Percentiles rank a stretch among this genome's conserved stretches.
Conservation (phyloP, 164 flowering plant genomes). For the Buxus sempervirens region DNA sequence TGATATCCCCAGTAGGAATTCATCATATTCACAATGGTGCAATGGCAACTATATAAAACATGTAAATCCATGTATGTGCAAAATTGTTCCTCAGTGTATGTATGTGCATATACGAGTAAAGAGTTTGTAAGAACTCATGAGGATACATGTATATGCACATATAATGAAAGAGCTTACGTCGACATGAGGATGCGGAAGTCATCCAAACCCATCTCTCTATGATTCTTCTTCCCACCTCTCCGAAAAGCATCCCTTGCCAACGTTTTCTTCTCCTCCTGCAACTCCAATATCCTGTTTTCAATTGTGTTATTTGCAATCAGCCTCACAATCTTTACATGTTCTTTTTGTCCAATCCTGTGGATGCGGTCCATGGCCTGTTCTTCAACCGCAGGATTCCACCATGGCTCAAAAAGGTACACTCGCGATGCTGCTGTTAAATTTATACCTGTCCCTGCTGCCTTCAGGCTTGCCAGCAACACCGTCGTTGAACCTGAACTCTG, state of each 20-base stretch:
- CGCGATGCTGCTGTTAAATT: slow-evolving; percentile 79
- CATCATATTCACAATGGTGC: too few species aligned
- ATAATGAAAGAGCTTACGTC: slow-evolving; percentile 29
- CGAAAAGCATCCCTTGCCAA: slow-evolving; percentile 67
- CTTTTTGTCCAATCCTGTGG: slow-evolving; percentile 82
- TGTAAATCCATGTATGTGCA: too few species aligned
- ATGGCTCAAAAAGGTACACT: slow-evolving; percentile 84
- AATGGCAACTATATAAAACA: too few species aligned
- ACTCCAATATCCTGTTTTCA: slow-evolving; percentile 74
- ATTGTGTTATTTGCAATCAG: slow-evolving; percentile 65
- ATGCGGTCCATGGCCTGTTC: slow-evolving; percentile 97
- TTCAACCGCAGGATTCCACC: too few species aligned
- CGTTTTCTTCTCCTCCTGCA: slow-evolving; percentile 75
- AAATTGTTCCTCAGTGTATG: too few species aligned
- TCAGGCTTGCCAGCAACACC: slow-evolving; percentile 75
- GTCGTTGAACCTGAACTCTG: slow-evolving; percentile 41
- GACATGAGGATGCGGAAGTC: slow-evolving; percentile 64
- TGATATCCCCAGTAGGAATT: too few species aligned
- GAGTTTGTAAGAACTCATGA: not conserved
- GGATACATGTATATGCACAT: not conserved
- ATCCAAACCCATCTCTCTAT: slow-evolving; percentile 40
- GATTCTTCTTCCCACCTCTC: slow-evolving; percentile 33
- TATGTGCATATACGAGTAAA: not conserved
- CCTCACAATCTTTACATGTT: slow-evolving; percentile 74
- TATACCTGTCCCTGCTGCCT: slow-evolving; percentile 76